Base-by-base conservation (phyloP, 2,329 filamentous ascomycete species). In the Calonectria pauciramosa region DNA sequence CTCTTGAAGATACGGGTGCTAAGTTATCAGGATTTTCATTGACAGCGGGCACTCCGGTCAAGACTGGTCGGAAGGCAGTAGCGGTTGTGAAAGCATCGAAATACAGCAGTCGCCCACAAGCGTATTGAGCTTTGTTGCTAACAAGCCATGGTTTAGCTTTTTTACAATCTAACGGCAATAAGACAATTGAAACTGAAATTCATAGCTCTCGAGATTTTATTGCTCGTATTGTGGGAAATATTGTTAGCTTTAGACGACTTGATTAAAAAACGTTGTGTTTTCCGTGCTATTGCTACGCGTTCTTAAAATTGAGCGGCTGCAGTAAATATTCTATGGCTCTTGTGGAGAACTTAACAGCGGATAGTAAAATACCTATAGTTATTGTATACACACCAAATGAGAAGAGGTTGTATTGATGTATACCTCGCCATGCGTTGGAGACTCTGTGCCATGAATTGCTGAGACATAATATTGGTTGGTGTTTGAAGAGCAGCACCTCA, bases 1-100 rank as follows among this genome's bases (percentile, higher is more conserved):
- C 92, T 0, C 86, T 93, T 69, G 90, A 93, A 51, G 83, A 84
- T 0, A 84, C 82, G 3, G 92, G 91, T 9, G 92, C 90, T 0
- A 91, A 88, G 79, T 78, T 95, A 13, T 88, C 88, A 0, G 88
- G 87, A 0, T 84, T 94, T 44, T 85, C 87, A 51, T 81, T 93
- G 76, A 86, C 84, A 30, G 83, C 88, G 23, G 87, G 88, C 23
- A 86, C 85, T 8, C 84, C 90, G 14, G 86, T 93, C 5, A 83
- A 87, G 80, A 91, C 89, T 63, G 88, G 88, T 6, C 83, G 90
- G 76, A 82, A 82, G 20, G 82, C 84, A 11, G 87, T 92, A 9
- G 79, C 84, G 60, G 77, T 87, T 7, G 87, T 89, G 1, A 82
- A 86, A 0, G 89, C 88, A 16, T 85, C 88, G 1, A 82, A 78